phyloP scores from a whole-genome alignment of 2,329 filamentous ascomycete genomes.

The Simplicillium sp. region DNA sequence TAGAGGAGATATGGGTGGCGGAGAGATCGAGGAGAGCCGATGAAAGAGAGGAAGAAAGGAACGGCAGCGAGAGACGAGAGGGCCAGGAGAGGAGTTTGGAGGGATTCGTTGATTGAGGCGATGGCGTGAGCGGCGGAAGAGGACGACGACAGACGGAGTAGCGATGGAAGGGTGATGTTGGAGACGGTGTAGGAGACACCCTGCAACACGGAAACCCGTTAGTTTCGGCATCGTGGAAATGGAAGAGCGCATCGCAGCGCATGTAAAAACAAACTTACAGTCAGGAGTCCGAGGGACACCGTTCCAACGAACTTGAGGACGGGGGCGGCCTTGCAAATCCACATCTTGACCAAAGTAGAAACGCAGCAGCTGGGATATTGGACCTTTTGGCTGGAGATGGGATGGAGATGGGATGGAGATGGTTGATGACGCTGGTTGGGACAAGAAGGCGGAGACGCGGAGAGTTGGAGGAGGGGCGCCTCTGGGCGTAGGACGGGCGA shows the following conservation, averaged over 20 bases:
- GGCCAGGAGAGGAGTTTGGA: conserved; percentile 55
- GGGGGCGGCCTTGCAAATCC: conserved; percentile 50
- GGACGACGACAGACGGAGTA: conserved; percentile 73
- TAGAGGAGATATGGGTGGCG: conserved; percentile 89
- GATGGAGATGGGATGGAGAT: conserved; percentile 1
- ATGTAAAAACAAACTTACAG: conserved; percentile 47
- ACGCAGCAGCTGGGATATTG: too few relatives aligned
- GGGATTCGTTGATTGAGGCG: conserved; percentile 52
- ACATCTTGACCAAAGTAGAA: not conserved
- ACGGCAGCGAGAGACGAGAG: conserved; percentile 60
- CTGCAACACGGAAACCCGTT: conserved; percentile 33
- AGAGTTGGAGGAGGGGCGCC: not conserved
- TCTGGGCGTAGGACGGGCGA: not conserved
- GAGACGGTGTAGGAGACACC: conserved; percentile 82
- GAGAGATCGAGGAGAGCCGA: conserved; percentile 61
- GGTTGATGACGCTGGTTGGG: not conserved
- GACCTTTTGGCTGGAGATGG: conserved; percentile 21
- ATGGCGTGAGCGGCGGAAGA: conserved; percentile 62
- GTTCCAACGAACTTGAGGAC: conserved; percentile 89
- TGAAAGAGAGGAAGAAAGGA: conserved; percentile 69
- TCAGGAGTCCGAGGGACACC: conserved; percentile 77
- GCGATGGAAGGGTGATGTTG: conserved; percentile 66
- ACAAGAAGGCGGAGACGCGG: not conserved
- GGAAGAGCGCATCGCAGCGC: not conserved
- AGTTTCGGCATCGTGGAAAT: conserved; percentile 7